These are phyloP conservation scores for Tricladium varicosporioides DNA, from an alignment of 2,329 filamentous ascomycete species.

Conservation along the genomic window DNA sequence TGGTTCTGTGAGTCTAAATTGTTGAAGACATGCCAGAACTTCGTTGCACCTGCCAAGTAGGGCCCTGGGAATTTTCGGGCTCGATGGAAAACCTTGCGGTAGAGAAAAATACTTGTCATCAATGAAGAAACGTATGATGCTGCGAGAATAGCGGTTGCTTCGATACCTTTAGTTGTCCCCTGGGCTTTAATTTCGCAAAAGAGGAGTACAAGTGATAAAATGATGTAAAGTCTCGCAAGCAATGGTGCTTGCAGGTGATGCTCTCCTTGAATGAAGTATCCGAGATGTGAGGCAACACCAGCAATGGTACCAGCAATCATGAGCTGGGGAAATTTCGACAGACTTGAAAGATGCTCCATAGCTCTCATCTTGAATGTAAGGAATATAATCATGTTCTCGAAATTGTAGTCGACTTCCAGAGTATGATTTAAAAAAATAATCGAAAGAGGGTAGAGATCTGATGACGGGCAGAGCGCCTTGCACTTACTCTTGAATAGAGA, in stretches of 20 bases:
- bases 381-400: not conserved
- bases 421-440: not conserved
- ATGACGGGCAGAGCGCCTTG: too few relatives aligned
- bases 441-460: not conserved
- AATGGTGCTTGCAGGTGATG: not conserved
- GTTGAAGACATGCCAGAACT: constrained; percentile 6
- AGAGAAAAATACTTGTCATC: constrained; percentile 7
- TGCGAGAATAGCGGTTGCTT: not conserved
- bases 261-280: constrained; percentile 3
- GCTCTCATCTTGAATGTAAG: not conserved
- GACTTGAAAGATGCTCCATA: not conserved
- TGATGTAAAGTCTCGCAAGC: not conserved
- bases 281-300: constrained; percentile 1
- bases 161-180: not conserved
- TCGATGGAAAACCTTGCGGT: constrained; percentile 7
- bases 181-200: not conserved
- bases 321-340: not conserved
- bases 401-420: not conserved
- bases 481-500: too few relatives aligned
- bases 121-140: not conserved
- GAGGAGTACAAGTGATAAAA: not conserved
- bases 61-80: constrained; percentile 9
- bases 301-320: not conserved
- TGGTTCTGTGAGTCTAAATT: not conserved
- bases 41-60: not conserved